Base-by-base conservation (phyloP, 768 basidiomycete genomes). In the Psilocybe sp. region DNA sequence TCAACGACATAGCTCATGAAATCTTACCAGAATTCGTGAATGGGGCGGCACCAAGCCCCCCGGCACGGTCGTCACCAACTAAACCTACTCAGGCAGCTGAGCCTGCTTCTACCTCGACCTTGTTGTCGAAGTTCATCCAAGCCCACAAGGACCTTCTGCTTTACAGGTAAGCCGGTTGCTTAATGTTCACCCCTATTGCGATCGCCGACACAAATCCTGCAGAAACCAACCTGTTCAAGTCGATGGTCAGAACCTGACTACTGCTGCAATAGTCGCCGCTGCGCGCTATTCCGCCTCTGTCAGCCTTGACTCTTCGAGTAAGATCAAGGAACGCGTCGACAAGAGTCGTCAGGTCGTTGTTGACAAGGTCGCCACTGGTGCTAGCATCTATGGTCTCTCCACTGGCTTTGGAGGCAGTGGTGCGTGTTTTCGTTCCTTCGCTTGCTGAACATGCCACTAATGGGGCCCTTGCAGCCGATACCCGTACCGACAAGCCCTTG, bases 341-440 rank as follows among this genome's bases (percentile, higher is more conserved):
- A 80, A 80, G 60, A 84, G 82, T 49, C 81, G 88, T 15, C 69
- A 76, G 41, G 82, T 87, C 60, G 86, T 91, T 33, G 69, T 80
- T 1, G 74, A 77, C 60, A 91, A 91, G 65, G 81, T 92, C 14
- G 79, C 74, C 23, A 72, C 71, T 6, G 80, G 82, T 13, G 78
- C 82, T 28, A 88, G 86, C 55, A 79, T 93, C 15, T 93, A 93
- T 60, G 91, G 91, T 5, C 75, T 93, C 32, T 88, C 85, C 42
- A 89, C 88, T 4, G 88, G 88, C 32, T 89, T 86, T 56, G 87
- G 88, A 37, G 88, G 87, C 5, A 85, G 84, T 60, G 85, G 86
- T 73, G 52, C 35, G 72, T 65, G 43, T 49, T 46, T 16, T 42
- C 18, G 44, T 45, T 33, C 37, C 53, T 46, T 32, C 4, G 28